Percentiles rank a stretch among this genome's conserved stretches.
Conservation (phyloP, 768 basidiomycete genomes). For the Suillus subluteus region DNA sequence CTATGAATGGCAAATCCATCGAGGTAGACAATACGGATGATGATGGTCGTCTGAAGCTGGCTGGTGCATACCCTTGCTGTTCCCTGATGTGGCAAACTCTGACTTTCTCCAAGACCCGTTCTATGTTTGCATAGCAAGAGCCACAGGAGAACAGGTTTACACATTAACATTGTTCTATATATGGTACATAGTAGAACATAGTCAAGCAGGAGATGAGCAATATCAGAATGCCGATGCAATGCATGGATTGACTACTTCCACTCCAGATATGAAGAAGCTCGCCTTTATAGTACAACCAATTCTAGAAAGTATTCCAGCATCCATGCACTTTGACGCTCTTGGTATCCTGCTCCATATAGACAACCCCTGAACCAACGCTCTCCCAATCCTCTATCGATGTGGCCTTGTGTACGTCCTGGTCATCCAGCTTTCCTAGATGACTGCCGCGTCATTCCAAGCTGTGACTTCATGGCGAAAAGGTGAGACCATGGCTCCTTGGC, state of each 20-base stretch:
- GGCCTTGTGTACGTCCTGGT: neutral
- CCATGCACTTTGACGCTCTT: neutral
- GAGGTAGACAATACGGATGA: conserved; percentile 64
- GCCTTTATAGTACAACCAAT: neutral
- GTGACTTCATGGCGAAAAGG: neutral
- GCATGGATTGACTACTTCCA: neutral
- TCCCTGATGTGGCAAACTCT: neutral
- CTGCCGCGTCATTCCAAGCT: neutral
- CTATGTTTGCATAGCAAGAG: conserved; percentile 48
- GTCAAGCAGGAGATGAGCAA: neutral
- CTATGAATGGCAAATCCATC: neutral
- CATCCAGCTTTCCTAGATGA: neutral
- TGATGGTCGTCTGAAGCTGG: conserved; percentile 53
- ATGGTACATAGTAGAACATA: neutral
- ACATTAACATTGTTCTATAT: neutral
- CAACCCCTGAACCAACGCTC: neutral
- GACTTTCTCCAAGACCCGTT: conserved; percentile 61
- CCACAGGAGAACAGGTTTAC: neutral
- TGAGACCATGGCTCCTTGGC: too few relatives aligned
- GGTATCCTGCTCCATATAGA: neutral
- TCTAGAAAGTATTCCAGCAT: too few relatives aligned
- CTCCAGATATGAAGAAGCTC: neutral
- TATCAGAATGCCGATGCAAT: neutral
- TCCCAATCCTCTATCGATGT: neutral
- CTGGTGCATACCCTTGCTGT: conserved; percentile 15